Percentiles rank a stretch among this genome's conserved stretches.
These are phyloP conservation scores for Cladosporium austrohemisphaericum DNA, from an alignment of 2,329 filamentous ascomycete genomes.

Conservation along the genomic window DNA sequence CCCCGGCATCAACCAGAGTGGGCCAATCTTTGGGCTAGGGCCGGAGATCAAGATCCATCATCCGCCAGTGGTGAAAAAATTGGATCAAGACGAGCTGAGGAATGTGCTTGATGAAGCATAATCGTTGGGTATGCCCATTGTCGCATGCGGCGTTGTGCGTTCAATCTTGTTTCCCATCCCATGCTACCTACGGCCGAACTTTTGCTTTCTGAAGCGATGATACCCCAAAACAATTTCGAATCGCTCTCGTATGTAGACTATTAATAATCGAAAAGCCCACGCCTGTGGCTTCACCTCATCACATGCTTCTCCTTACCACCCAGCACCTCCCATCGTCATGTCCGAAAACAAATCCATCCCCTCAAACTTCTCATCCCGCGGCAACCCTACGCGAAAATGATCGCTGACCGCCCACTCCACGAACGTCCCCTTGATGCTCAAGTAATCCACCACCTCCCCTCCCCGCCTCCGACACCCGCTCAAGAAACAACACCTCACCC, in stretches of 20 bases:
- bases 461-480: neutral
- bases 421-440: slow-evolving; percentile 3
- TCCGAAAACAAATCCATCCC: neutral
- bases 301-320: neutral
- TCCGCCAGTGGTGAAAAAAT: slow-evolving; percentile 51
- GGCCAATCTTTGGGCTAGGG: slow-evolving; percentile 69
- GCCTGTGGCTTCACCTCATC: neutral
- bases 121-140: neutral
- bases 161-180: neutral
- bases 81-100: slow-evolving; percentile 59
- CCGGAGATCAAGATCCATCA: slow-evolving; percentile 50
- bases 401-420: slow-evolving; percentile 9
- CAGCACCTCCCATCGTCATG: no score
- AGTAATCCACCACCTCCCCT: slow-evolving; percentile 6
- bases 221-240: neutral
- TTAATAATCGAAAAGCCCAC: neutral
- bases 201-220: slow-evolving; percentile 13
- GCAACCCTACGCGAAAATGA: slow-evolving; percentile 2
- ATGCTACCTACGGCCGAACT: slow-evolving; percentile 13
- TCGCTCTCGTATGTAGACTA: slow-evolving; percentile 10
- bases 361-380: slow-evolving; percentile 2
- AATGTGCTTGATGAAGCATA: slow-evolving; percentile 21
- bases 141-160: neutral
- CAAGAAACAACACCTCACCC: slow-evolving; percentile 6
- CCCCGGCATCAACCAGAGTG: slow-evolving; percentile 75